A percentile compares a stretch with the other conserved stretches of the same genome.
Evolutionary conservation across 768 basidiomycete genomes (phyloP).

Genomic region (Calocybe indica): DNA sequence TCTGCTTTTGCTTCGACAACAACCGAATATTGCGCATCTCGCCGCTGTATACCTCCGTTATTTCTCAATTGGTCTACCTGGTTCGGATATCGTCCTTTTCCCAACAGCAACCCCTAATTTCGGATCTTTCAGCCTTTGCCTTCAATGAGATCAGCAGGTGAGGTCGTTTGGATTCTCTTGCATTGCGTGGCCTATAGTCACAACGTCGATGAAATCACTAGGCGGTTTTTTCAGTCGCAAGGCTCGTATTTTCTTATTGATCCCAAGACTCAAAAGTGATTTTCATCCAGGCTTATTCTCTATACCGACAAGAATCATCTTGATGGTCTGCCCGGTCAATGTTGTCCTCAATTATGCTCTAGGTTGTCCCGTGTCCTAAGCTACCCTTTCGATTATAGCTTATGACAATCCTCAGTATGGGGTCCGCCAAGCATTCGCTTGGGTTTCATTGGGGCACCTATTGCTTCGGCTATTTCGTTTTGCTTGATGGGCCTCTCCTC

Average conservation of each 20-base stretch:
- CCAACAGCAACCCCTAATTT: slow-evolving; percentile 2
- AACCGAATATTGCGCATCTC: slow-evolving; percentile 73
- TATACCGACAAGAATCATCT: slow-evolving; percentile 77
- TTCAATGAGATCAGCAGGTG: slow-evolving; percentile 44
- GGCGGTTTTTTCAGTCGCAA: slow-evolving; percentile 82
- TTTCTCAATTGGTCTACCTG: slow-evolving; percentile 71
- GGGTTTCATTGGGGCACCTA: slow-evolving; percentile 88
- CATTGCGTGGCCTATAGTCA: neutral
- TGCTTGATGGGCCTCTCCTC: slow-evolving; percentile 66
- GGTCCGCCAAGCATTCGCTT: slow-evolving; percentile 70
- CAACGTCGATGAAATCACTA: slow-evolving; percentile 10
- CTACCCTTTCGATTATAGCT: neutral
- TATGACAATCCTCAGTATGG: slow-evolving; percentile 47
- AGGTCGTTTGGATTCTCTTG: slow-evolving; percentile 1
- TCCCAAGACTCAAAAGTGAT: neutral
- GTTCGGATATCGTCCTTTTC: slow-evolving; percentile 19
- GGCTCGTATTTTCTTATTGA: slow-evolving; percentile 26
- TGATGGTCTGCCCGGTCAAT: slow-evolving; percentile 81
- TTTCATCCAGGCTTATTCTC: slow-evolving; percentile 59
- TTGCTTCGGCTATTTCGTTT: slow-evolving; percentile 82
- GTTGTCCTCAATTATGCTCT: slow-evolving; percentile 76
- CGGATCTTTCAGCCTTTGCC: slow-evolving; percentile 30
- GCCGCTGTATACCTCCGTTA: slow-evolving; percentile 74
- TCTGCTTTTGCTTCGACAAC: slow-evolving; percentile 68
- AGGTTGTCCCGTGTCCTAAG: slow-evolving; percentile 34